A percentile compares a stretch with the other conserved stretches of the same genome.
phyloP scores from a whole-genome alignment of 306 rosid species.

The Oxytropis ochrocephala region DNA sequence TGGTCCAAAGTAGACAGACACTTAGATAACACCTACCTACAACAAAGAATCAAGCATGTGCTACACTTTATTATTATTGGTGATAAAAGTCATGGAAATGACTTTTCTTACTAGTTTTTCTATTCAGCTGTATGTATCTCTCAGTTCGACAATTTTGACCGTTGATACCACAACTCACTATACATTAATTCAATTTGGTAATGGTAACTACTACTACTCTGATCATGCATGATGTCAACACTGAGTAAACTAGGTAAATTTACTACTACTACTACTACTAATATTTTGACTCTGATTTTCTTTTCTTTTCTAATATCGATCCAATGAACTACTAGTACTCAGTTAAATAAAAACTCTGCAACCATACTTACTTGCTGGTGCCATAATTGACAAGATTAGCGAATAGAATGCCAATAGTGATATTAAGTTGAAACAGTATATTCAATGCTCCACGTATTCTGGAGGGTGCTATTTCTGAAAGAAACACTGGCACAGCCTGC shows the following conservation, averaged over 20 bases:
- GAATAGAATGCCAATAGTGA: constrained; percentile 84
- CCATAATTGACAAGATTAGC: constrained; percentile 81
- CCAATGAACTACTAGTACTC: not conserved
- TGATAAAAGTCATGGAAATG: constrained; percentile 4
- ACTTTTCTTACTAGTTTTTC: no score
- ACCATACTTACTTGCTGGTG: constrained; percentile 60
- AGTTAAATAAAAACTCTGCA: not conserved
- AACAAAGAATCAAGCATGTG: not conserved
- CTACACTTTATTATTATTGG: not conserved
- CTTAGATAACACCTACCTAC: no score
- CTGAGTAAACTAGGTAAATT: not conserved
- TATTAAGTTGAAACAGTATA: constrained; percentile 73
- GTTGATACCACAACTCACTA: not conserved
- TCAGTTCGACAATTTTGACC: constrained; percentile 17
- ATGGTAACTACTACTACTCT: not conserved
- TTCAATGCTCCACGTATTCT: constrained; percentile 93
- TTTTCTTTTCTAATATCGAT: not conserved
- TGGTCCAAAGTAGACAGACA: not conserved
- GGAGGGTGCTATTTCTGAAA: constrained; percentile 91
- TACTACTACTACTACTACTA: not conserved
- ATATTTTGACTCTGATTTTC: not conserved
- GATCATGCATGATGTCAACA: not conserved
- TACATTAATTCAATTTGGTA: not conserved
- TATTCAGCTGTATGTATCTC: not conserved
- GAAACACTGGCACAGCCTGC: constrained; percentile 93